These are phyloP conservation scores for Centrapalus pauciflorus DNA, from an alignment of 129 eudicot species.

Conservation along the genomic window DNA sequence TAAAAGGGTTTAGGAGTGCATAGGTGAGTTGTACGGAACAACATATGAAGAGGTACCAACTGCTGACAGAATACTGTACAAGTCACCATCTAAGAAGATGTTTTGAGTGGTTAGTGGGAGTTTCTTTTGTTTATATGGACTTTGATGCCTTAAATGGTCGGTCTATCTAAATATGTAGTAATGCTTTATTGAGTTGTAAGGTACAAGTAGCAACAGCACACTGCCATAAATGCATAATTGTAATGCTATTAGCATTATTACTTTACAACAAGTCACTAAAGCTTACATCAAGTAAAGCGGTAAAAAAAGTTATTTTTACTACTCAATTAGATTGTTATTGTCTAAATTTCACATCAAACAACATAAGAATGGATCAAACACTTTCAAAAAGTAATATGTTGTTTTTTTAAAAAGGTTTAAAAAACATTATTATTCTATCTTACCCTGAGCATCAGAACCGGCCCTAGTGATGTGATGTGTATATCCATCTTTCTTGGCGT, in stretches of 20 bases:
- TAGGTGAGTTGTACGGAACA: conserved; percentile 3
- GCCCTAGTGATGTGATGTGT: too few species aligned
- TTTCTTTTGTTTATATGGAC: neutral
- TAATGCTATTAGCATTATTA: neutral
- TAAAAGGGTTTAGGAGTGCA: conserved; percentile 18
- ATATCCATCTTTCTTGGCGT: too few species aligned
- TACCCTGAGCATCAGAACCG: too few species aligned
- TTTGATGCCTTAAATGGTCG: conserved; percentile 17
- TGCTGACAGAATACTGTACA: neutral
- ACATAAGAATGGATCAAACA: too few species aligned
- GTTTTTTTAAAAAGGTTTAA: too few species aligned
- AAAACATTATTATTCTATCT: too few species aligned
- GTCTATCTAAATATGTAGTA: too few species aligned
- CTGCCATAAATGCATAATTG: neutral
- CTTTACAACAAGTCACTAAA: conserved; percentile 14
- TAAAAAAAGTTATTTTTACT: too few species aligned
- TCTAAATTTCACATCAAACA: too few species aligned
- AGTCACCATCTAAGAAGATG: neutral
- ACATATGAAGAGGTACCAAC: too few species aligned
- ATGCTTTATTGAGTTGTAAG: conserved; percentile 13
- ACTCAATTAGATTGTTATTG: too few species aligned
- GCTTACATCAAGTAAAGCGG: neutral
- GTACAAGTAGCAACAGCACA: neutral
- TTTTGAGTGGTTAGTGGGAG: neutral
- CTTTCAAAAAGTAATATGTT: too few species aligned